These are phyloP conservation scores for Malus hybrid DNA, from an alignment of 331 rosid genomes.

Conservation along the genomic window DNA sequence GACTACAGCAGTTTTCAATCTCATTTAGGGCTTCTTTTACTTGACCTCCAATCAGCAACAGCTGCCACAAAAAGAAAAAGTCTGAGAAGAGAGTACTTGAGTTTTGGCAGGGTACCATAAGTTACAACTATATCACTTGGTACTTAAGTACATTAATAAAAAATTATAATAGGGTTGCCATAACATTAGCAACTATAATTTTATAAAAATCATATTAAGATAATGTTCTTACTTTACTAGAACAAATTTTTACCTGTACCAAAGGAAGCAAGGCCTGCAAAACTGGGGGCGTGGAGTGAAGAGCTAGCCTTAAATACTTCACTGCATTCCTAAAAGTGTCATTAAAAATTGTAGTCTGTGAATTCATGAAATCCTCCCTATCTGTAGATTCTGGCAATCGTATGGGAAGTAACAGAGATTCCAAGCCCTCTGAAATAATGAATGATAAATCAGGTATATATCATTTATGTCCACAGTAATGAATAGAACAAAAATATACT, in stretches of 20 bases:
- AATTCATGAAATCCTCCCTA: conserved; percentile 33
- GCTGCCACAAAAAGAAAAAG: conserved; percentile 29
- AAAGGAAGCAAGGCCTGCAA: conserved; percentile 62
- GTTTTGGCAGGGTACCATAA: conserved; percentile 3
- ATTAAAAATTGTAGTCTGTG: conserved; percentile 29
- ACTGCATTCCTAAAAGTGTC: conserved; percentile 45
- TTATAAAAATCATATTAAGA: background rate
- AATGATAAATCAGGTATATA: conserved; percentile 2
- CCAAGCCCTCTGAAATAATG: conserved; percentile 50
- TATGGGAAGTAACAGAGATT: conserved; percentile 61
- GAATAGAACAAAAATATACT: background rate
- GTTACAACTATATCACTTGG: background rate
- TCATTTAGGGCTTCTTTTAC: conserved; percentile 47
- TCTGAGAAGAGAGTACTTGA: background rate
- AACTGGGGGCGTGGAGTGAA: conserved; percentile 35
- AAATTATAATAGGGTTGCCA: background rate
- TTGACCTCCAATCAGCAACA: conserved; percentile 68
- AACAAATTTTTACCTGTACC: conserved; percentile 49
- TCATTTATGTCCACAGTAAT: conserved; percentile 6
- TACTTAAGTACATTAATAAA: background rate
- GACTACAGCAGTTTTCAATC: conserved; percentile 36
- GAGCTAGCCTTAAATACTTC: conserved; percentile 49
- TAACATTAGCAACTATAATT: background rate
- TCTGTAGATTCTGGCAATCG: conserved; percentile 33
- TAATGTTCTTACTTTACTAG: background rate